phyloP scores from a whole-genome alignment of 208 protist species.

The Leishmania turanica region DNA sequence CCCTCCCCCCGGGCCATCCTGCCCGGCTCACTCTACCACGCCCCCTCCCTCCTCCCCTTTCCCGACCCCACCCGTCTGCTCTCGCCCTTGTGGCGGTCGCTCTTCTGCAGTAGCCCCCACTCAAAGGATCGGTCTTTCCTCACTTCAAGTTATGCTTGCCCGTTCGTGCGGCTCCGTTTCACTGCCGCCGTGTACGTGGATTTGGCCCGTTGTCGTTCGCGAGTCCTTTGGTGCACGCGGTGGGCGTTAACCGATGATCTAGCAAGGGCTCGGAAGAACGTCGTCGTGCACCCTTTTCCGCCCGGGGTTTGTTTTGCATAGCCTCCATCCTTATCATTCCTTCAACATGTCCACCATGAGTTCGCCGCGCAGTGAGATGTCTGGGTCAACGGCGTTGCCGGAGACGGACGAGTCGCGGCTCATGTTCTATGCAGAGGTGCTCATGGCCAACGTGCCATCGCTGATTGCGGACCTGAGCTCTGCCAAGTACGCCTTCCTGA shows the following conservation, averaged over 20 bases:
- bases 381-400: conserved; percentile 16
- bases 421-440: conserved; percentile 58
- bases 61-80: neutral
- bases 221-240: neutral
- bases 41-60: neutral
- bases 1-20: neutral
- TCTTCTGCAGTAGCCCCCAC: neutral
- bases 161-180: neutral
- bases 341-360: neutral
- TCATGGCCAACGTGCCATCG: conserved; percentile 66
- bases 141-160: too few relatives aligned
- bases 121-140: neutral
- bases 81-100: neutral
- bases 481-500: conserved; percentile 73
- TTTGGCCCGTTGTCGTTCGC: neutral
- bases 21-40: neutral
- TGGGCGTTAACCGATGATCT: neutral
- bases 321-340: neutral
- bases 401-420: conserved; percentile 51
- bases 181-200: neutral
- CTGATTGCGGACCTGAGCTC: conserved; percentile 67
- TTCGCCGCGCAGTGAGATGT: neutral
- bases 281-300: neutral
- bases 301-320: neutral
- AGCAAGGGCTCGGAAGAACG: neutral